Evolutionary conservation across 2,329 filamentous ascomycete genomes (phyloP), one percentile per base, ranked within the genome.

Genomic region (Fusarium praegraminearum): DNA sequence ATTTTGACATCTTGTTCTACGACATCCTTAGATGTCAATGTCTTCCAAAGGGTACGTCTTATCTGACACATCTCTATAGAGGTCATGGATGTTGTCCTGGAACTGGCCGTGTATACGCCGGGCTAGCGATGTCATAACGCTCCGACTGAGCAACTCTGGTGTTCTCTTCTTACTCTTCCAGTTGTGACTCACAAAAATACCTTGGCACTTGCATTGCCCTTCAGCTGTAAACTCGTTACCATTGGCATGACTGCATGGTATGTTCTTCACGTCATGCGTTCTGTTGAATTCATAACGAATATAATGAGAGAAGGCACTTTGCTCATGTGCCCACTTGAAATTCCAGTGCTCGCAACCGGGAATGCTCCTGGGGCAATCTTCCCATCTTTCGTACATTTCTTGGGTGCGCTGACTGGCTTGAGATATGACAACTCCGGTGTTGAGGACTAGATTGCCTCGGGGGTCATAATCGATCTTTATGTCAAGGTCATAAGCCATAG

Each of bases 401-500:
- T 74, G 66, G 2, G 72, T 72, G 18, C 72, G 68, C 20, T 64
- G 50, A 26, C 70, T 72, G 33, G 71, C 62, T 46, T 67, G 72
- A 7, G 70, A 71, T 3, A 74, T 54, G 4, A 67, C 40, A 32
- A 74, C 74, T 26, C 72, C 72, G 0, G 72, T 74, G 52, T 74
- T 74, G 28, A 64, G 67, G 22, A 72, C 53, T 4, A 74, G 66
- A 8, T 65, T 68, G 11, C 69, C 70, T 35, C 65, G 63, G 1
- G 28, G 74, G 62, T 83, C 81, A 38, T 60, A 73, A 69, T 84
- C 83, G 54, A 76, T 74, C 62, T 52, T 16, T 16, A 67, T 67
- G 45, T 81, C 76, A 8, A 83, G 82, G 53, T 85, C 83, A 57
- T 81, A 76, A 41, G 83, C 79, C 78, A 84, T 81, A 59, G 83